Conservation (phyloP, 208 protist species). For the Leishmania tropica region DNA sequence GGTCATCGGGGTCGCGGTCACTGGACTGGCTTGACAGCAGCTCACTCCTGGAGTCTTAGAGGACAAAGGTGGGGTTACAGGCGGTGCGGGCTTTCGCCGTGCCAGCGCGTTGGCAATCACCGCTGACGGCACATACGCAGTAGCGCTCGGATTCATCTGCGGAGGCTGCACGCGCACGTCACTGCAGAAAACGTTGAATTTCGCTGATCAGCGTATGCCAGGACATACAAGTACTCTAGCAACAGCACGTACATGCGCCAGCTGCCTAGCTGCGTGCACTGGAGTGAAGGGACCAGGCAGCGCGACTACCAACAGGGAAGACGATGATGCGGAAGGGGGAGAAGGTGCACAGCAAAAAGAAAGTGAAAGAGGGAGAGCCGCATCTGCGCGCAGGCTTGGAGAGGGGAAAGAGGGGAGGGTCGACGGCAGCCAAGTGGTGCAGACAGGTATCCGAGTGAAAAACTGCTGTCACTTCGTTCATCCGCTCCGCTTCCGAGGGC, state of each 20-base stretch:
- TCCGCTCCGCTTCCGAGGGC: not conserved
- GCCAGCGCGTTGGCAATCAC: conserved; percentile 7
- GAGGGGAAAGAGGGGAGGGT: not conserved
- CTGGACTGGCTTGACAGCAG: not conserved
- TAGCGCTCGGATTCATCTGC: conserved; percentile 42
- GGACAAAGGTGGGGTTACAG: conserved; percentile 4
- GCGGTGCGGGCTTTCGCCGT: conserved; percentile 7
- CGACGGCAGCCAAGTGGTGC: not conserved
- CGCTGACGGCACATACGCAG: conserved; percentile 44
- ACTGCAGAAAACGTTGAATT: not conserved
- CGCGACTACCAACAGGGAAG: not conserved
- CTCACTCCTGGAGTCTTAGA: not conserved
- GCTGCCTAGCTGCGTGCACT: not conserved
- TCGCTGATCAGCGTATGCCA: not conserved
- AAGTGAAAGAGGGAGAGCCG: not conserved
- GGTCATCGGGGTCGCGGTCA: conserved; percentile 12
- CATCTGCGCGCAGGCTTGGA: no score
- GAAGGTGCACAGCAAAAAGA: not conserved
- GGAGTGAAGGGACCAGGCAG: not conserved
- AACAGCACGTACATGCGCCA: not conserved
- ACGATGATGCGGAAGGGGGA: no score
- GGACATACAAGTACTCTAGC: not conserved
- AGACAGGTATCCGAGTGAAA: no score
- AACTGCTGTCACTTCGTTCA: not conserved
- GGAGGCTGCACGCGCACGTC: no score